Evolutionary conservation across 1,284 basidiomycete species (phyloP), one percentile per base, ranked within the genome.

Genomic region (Ceraceosorus bombacis): DNA sequence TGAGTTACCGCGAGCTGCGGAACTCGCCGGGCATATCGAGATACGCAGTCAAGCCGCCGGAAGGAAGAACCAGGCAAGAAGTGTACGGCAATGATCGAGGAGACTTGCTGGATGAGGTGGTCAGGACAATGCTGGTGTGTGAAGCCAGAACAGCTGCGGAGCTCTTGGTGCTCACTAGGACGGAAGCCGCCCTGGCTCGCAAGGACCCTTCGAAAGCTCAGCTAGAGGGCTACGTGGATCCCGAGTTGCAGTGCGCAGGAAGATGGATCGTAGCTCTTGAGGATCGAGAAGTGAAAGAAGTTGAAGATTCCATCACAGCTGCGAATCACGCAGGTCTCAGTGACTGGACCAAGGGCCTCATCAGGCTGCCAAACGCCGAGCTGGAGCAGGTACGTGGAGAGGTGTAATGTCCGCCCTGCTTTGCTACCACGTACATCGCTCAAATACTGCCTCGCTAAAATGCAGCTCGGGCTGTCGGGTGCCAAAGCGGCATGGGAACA

Each of bases 201-300:
- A 27, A 27, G 27, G 27, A 27, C 27, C 27, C 27, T 27, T 27
- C 27, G 27, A 3, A 27, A 27, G 27, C 27, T 27, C 27, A 27
- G 27, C 27, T 27, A 27, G 27, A 27, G 27, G 27, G 27, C 27
- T 27, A 27, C 27, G 27, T 27, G 27, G 27, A 27, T 27, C 27
- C 27, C 27, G 27, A 27, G 27, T 27, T 27, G 27, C 27, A 27
- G 27, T 27, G 27, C 27, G 27, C 27, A 27, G 27, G 15, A 2
- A 72, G 70, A 40, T 72, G 70, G 70, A 67, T 68, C 39, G 41
- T 72, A 12, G 69, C 68, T 60, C 61, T 64, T 15, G 40, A 48
- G 1, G 38, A 63, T 2, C 59, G 52, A 0, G 68, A 72, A 40
- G 62, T 63, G 4, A 63, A 63, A 2, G 62, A 56, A 0, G 70